Evolutionary conservation across 73 alveolate species (phyloP), one percentile per base, ranked within the genome.

Genomic region (Paramecium tetraurelia): DNA sequence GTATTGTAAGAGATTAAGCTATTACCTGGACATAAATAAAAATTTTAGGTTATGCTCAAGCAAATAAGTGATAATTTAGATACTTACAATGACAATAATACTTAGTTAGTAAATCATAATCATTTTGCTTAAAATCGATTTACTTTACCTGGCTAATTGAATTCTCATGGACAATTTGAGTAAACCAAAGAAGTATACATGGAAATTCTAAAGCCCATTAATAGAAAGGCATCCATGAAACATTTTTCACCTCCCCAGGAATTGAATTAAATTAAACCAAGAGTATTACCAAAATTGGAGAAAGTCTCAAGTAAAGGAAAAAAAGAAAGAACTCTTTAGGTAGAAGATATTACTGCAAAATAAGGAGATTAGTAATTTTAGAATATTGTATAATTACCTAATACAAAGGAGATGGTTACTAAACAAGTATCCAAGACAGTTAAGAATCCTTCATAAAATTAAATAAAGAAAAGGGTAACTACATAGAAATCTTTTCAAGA

Each of bases 21-120:
- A 48, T 63, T 80, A 12, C 90, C 90, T n/a, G 90, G 90, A 3
- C 90, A 80, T 80, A 80, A 44, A 46, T 8, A 80, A 22, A 80
- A 80, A 21, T 80, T 80, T 44, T 44, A n/a, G 24, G 90, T 22
- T 46, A 44, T 80, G 18, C 27, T 80, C 20, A 80, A 80, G 38
- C 18, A 80, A 10, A 21, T 80, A 80, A 22, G 21, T 46, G 77
- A 72, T 9, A 59, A 63, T 63, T 22, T 31, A 31, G 84, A 24
- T 12, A 3, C 50, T 63, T 33, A 63, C 46, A 63, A 63, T 24
- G 41, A 75, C 20, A 75, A 53, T 53, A 53, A 16, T 18, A n/a
- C 14, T 53, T 53, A 53, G 33, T 18, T 20, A 21, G 4, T 80
- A 43, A 80, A 59, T 38, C 90, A 59, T 20, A 63, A 63, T 63